Base-by-base conservation (phyloP, 2,329 filamentous ascomycete genomes). In the Dactylellina leptospora region DNA sequence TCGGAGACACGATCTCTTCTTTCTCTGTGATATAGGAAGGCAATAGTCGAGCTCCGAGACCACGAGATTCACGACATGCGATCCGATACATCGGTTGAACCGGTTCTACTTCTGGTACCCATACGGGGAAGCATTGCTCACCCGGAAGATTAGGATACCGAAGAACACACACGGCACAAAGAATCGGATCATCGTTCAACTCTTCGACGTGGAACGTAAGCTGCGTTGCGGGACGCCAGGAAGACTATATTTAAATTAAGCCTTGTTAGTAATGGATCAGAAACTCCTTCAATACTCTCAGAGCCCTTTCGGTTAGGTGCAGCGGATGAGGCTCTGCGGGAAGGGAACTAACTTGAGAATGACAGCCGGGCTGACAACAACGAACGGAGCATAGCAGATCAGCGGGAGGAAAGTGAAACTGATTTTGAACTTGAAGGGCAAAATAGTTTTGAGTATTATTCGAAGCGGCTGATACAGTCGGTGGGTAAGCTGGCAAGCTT, bases 201-300 rank as follows among this genome's bases (percentile, higher is more conserved):
- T 72, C 68, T 50, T 72, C 68, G 10, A 72, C 53, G 11, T 40
- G 56, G 28, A 72, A 72, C 6, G 51, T 72, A 11, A 72, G 55
- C 3, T 72, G 59, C 16, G 45, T 64, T 42, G 68, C 68, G 16
- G 68, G 47, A 23, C 18, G 47, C 59, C 59, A 72, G 6, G 38
- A 3, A 23, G 68, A 72, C 68, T 72, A 36, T 6, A 45, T 4
- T 16, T 2, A 10, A n/a, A 28, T 36, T 16, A 40, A 2, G 42
- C 13, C 6, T 22, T 23, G 22, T 63, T 72, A 63, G 58, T n/a
- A 51, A 33, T 20, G 16, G 3, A 33, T 18, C 9, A 28, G 2
- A 44, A 4, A 18, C 5, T 30, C n/a, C 38, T 30, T 23, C 2
- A 20, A 45, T 42, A 51, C 10, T 3, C 28, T 23, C 33, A 23